A percentile compares a stretch with the other conserved stretches of the same genome.
Conservation (phyloP, 192 early-diverging fungal species). For the Obelidium mucronatum region DNA sequence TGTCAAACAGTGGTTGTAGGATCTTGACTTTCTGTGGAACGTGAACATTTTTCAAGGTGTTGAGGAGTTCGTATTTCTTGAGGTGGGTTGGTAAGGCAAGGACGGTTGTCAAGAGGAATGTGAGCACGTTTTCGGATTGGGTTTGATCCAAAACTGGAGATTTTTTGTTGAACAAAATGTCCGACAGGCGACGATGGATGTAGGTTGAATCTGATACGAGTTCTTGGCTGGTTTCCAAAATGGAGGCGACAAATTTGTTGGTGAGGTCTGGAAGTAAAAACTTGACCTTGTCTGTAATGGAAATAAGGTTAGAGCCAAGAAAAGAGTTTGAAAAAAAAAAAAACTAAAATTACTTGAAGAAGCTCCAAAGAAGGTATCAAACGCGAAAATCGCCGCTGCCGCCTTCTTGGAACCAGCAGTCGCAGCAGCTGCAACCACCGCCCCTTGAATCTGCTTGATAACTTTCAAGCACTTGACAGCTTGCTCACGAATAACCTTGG, state of each 20-base stretch:
- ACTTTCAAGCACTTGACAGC: conserved; percentile 69
- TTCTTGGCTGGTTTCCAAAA: conserved; percentile 58
- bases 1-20: conserved; percentile 66
- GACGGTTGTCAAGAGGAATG: conserved; percentile 53
- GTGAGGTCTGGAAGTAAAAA: conserved; percentile 60
- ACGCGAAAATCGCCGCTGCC: conserved; percentile 56
- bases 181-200: conserved; percentile 39
- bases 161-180: conserved; percentile 28
- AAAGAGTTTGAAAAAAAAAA: neutral
- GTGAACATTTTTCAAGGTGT: conserved; percentile 54
- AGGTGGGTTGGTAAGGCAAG: conserved; percentile 45
- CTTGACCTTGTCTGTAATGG: conserved; percentile 49
- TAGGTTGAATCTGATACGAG: conserved; percentile 52
- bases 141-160: neutral
- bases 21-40: conserved; percentile 66
- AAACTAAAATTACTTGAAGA: conserved; percentile 30
- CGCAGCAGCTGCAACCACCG: neutral
- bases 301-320: neutral
- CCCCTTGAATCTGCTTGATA: conserved; percentile 48
- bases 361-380: conserved; percentile 68
- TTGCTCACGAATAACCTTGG: conserved; percentile 64
- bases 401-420: conserved; percentile 27
- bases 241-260: conserved; percentile 53
- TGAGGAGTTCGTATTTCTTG: conserved; percentile 52
- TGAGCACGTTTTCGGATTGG: conserved; percentile 44